phyloP scores from a whole-genome alignment of 73 alveolate genomes.

The Paramecium pentaurelia region DNA sequence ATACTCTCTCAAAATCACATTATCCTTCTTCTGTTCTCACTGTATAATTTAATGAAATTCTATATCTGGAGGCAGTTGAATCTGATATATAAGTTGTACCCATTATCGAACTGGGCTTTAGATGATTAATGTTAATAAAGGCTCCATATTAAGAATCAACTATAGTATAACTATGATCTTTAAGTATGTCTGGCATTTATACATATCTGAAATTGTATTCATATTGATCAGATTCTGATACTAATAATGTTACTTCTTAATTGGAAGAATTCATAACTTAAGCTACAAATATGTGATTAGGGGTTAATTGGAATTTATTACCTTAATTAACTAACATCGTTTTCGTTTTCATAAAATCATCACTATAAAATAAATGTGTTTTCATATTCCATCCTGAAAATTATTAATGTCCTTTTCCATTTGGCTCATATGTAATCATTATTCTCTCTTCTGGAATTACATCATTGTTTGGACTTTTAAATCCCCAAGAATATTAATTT shows the following conservation, averaged over 20 bases:
- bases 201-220: conserved; percentile 70
- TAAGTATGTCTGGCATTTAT: conserved; percentile 68
- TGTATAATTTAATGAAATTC: conserved; percentile 73
- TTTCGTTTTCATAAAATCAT: conserved; percentile 78
- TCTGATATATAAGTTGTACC: conserved; percentile 86
- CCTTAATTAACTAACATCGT: conserved; percentile 75
- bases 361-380: conserved; percentile 71
- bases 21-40: conserved; percentile 72
- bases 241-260: conserved; percentile 72
- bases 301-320: conserved; percentile 77
- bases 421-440: conserved; percentile 14
- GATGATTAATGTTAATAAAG: conserved; percentile 77
- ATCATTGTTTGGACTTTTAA: neutral
- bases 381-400: conserved; percentile 63
- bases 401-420: conserved; percentile 63
- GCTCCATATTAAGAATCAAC: conserved; percentile 70
- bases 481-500: conserved; percentile 87
- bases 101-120: conserved; percentile 59
- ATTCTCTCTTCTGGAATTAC: conserved; percentile 26
- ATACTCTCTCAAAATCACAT: conserved; percentile 82
- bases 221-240: conserved; percentile 51
- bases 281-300: conserved; percentile 82
- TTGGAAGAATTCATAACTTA: conserved; percentile 63
- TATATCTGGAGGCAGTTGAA: conserved; percentile 80
- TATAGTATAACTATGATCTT: conserved; percentile 65